A percentile compares a stretch with the other conserved stretches of the same genome.
Evolutionary conservation across 352 stramenopile species (phyloP).

Genomic region (Aphanomyces astaci): DNA sequence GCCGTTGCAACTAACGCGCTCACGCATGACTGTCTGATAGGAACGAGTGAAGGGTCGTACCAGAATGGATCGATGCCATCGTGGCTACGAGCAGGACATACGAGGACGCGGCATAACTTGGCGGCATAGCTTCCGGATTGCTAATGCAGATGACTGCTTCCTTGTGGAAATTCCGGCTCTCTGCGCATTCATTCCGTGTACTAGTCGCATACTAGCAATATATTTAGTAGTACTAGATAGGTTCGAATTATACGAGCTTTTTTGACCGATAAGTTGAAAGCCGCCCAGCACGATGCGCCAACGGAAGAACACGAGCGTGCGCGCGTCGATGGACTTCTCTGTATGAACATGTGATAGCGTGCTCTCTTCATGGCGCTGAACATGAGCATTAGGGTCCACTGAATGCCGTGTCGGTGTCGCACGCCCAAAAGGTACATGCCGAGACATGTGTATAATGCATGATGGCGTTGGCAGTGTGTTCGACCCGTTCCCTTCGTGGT

Average conservation of each 20-base stretch:
- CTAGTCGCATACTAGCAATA: too few relatives aligned
- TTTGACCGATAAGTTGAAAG: not conserved
- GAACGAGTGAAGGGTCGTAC: too few relatives aligned
- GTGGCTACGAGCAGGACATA: not conserved
- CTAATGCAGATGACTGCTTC: constrained; percentile 11
- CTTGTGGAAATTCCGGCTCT: constrained; percentile 15
- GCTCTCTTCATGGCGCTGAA: not conserved
- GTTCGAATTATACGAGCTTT: too few relatives aligned
- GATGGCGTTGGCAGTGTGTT: not conserved
- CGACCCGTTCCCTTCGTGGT: not conserved
- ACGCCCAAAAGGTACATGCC: constrained; percentile 47
- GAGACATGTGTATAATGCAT: not conserved
- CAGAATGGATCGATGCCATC: constrained; percentile 4
- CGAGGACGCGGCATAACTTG: not conserved
- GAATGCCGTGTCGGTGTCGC: constrained; percentile 76
- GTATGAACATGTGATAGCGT: not conserved
- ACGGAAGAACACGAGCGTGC: constrained; percentile 35
- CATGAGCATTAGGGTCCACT: constrained; percentile 44
- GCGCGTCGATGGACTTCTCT: constrained; percentile 75
- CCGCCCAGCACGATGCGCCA: not conserved
- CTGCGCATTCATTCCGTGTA: not conserved
- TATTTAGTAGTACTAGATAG: not conserved
- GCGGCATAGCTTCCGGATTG: not conserved
- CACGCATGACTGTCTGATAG: too few relatives aligned
- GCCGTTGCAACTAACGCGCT: too few relatives aligned